A percentile compares a stretch with the other conserved stretches of the same genome.
These are phyloP conservation scores for Flaveria floridana DNA, from an alignment of 140 eudicot species.

Conservation along the genomic window DNA sequence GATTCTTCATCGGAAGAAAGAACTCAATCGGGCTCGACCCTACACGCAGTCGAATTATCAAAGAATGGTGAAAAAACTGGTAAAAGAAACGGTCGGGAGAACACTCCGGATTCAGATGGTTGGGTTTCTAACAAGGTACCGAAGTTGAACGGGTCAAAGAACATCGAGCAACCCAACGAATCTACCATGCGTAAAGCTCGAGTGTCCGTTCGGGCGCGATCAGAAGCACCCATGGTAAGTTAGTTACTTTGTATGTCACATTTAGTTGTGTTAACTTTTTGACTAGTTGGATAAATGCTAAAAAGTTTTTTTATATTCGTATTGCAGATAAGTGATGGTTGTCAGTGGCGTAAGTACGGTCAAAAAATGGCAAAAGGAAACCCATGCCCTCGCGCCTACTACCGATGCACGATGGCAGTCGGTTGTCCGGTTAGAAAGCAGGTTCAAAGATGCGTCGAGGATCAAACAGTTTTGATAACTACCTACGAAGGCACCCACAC, in stretches of 20 bases:
- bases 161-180: slow-evolving; percentile 50
- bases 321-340: slow-evolving; percentile 54
- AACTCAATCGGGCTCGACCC: slow-evolving; percentile 50
- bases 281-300: not conserved
- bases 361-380: slow-evolving; percentile 63
- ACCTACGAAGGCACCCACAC: slow-evolving; percentile 58
- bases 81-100: slow-evolving; percentile 47
- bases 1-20: slow-evolving; percentile 59
- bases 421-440: slow-evolving; percentile 52
- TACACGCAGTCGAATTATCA: slow-evolving; percentile 28
- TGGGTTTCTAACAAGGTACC: slow-evolving; percentile 63
- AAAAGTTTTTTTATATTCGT: not conserved
- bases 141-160: slow-evolving; percentile 30
- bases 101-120: slow-evolving; percentile 62
- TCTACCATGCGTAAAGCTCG: slow-evolving; percentile 94
- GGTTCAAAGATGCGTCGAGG: slow-evolving; percentile 51
- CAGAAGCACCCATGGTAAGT: slow-evolving; percentile 89
- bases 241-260: not conserved
- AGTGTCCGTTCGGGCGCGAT: slow-evolving; percentile 89
- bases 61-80: slow-evolving; percentile 31
- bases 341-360: slow-evolving; percentile 69
- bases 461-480: slow-evolving; percentile 43
- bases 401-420: slow-evolving; percentile 52
- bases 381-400: slow-evolving; percentile 53
- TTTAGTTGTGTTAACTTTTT: too few species aligned